Evolutionary conservation across 495 filamentous ascomycete species (phyloP).

Genomic region (Cladorrhinum samala): DNA sequence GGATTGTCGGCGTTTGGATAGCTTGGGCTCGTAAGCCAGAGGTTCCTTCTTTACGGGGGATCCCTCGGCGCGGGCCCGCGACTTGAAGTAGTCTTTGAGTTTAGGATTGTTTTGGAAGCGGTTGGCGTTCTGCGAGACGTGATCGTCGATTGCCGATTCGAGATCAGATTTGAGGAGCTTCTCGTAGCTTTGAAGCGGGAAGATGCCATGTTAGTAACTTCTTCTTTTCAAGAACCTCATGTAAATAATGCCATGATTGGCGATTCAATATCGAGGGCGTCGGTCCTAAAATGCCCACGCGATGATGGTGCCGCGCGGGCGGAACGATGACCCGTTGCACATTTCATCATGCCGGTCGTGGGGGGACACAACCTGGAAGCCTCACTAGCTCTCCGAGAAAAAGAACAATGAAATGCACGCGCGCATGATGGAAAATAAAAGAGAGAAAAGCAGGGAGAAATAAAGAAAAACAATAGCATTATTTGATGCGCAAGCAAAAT

Average conservation of each 20-base stretch:
- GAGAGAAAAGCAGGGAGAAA: too few species aligned
- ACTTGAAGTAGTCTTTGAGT: slow-evolving; percentile 72
- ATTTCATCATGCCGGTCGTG: too few species aligned
- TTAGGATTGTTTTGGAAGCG: slow-evolving; percentile 55
- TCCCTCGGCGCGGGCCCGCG: slow-evolving; percentile 43
- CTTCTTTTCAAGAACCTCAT: too few species aligned
- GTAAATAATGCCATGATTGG: too few species aligned
- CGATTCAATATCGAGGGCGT: too few species aligned
- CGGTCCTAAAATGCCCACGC: too few species aligned
- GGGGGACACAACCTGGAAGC: too few species aligned
- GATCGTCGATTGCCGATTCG: slow-evolving; percentile 65
- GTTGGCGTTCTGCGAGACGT: slow-evolving; percentile 60
- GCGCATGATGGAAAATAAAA: slow-evolving; percentile 4
- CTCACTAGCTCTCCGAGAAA: background rate
- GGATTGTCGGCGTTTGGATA: slow-evolving; percentile 34
- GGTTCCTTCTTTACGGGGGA: slow-evolving; percentile 74
- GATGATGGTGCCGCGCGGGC: background rate
- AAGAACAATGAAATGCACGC: background rate
- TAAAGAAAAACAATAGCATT: too few species aligned
- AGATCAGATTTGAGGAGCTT: slow-evolving; percentile 76
- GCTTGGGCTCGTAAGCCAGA: slow-evolving; percentile 32
- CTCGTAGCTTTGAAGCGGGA: slow-evolving; percentile 50
- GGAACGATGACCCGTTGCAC: too few species aligned
- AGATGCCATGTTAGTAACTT: background rate
- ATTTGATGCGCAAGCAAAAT: too few species aligned